These are phyloP conservation scores for Apiotrichum sp. DNA, from an alignment of 1,284 basidiomycete genomes.

Conservation along the genomic window DNA sequence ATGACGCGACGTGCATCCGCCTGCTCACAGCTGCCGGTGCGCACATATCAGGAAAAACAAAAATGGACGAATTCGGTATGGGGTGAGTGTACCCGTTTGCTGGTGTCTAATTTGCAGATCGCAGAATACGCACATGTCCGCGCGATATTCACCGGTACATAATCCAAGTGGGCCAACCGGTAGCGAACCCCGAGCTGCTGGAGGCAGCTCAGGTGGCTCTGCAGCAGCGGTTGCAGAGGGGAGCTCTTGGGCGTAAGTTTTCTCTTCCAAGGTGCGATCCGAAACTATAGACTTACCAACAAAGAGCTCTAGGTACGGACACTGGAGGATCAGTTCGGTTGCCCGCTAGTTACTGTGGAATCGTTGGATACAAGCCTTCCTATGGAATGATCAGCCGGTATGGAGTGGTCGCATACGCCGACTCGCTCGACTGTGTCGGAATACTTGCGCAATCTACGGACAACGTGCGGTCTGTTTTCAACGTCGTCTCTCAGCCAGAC, in stretches of 20 bases:
- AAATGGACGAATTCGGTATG: constrained; percentile 99
- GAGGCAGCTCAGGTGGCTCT: constrained; percentile 51
- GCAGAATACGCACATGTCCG: constrained; percentile 27
- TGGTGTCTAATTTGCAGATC: constrained; percentile 19
- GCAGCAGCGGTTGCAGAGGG: constrained; percentile 54
- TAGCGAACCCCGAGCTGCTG: constrained; percentile 59
- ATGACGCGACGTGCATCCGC: constrained; percentile 77
- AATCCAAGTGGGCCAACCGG: constrained; percentile 56
- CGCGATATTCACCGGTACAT: constrained; percentile 53
- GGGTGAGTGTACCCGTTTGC: constrained; percentile 55
- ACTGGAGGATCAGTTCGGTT: constrained; percentile 91
- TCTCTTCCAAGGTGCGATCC: not conserved
- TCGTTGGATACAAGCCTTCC: constrained; percentile 88
- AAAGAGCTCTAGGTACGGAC: constrained; percentile 83
- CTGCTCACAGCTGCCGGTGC: constrained; percentile 63
- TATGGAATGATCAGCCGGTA: constrained; percentile 88
- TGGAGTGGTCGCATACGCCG: constrained; percentile 89
- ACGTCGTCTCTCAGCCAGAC: constrained; percentile 62
- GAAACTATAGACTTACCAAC: not conserved
- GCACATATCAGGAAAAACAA: constrained; percentile 75
- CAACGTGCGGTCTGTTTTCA: constrained; percentile 56
- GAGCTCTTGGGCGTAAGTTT: constrained; percentile 67
- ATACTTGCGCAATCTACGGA: constrained; percentile 60
- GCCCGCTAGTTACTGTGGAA: constrained; percentile 88
- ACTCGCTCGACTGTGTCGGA: constrained; percentile 91